Evolutionary conservation across 75 land plant genomes (phyloP), one percentile per base, ranked within the genome.

Genomic region (Sequoia sempervirens): DNA sequence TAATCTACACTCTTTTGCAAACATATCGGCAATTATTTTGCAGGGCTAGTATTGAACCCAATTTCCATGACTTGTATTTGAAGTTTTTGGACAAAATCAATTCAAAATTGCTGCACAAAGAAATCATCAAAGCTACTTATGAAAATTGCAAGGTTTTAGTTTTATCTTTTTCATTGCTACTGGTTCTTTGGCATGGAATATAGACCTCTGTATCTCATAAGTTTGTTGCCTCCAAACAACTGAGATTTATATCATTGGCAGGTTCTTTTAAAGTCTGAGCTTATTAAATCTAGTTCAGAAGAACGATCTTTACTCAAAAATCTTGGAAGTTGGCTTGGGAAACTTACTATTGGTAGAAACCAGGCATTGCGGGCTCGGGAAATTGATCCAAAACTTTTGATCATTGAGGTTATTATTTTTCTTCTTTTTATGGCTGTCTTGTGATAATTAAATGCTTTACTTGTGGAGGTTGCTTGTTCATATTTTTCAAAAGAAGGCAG

Each of bases 1-100:
- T 78, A 37, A 18, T 80, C 26, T 75, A n/a, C 54, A 17, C 15
- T 74, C 64, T 12, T 45, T 40, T 36, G 43, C 58, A 40, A 28
- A 73, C 66, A 30, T 14, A 50, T 87, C 56, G 10, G 53, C 80
- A 53, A 2, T 56, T 79, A 74, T 30, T 82, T 89, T 26, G 74
- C 94, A 97, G 99, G 80, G 99, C 99, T 80, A 97, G 99, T 89
- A 97, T 97, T 84, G 99, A 97, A 86, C 95, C 98, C 84, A 97
- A 97, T 85, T 94, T 91, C 81, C 99, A 97, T 90, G 99, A 97
- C 68, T 83, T 92, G 69, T 97, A 97, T 82, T 90, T 97, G 86
- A 97, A 97, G 90, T 95, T 95, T 83, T 84, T 97, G 40, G 99
- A 97, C 74, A 97, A 94, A 79, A 91, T 94, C 38, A 95, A 92